Evolutionary conservation across 345 rosid genomes (phyloP), one percentile per base, ranked within the genome.

Genomic region (Lepidium sativum): DNA sequence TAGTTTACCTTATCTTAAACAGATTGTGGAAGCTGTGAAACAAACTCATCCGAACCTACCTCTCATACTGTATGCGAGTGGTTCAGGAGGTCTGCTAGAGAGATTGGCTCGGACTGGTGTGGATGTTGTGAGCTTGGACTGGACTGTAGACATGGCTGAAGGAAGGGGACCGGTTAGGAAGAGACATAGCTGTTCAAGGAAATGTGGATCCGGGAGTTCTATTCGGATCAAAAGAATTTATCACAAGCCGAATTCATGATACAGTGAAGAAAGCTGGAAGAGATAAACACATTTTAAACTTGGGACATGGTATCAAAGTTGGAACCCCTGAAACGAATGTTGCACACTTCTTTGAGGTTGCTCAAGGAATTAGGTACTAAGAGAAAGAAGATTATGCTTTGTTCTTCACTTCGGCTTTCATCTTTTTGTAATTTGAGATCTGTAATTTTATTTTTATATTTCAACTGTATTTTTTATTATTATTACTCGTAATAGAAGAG

Each of bases 101-200:
- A 88, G 97, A 77, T 77, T 95, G 58, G 79, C 89, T 60, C 65
- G 80, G 65, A 88, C 99, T 0, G 92, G 96, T 7, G 95, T 88
- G 8, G 97, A 95, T 58, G 99, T 95, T 9, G 95, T 95, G 55
- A 88, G 99, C 84, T 75, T 95, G 82, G 99, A 94, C 66, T 94
- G 99, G 97, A 85, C 97, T 9, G 92, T 91, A 23, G 96, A 95
- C 80, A 91, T 95, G 96, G 96, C 96, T 45, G 97, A 95, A 79
- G 97, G 97, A 43, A 84, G 96, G n/a, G 62, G 85, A 76, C 75
- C 77, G 96, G 50, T 41, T 94, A 43, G 99, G 99, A 62, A 63
- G 79, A 2, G 76, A 84, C 33, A 55, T 88, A 58, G 97, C 96
- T 0, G 96, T 94, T 61, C 99, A 94, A 69, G 99, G 99, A 50